Evolutionary conservation across 495 filamentous ascomycete genomes (phyloP).

Genomic region (Cercophora samala): DNA sequence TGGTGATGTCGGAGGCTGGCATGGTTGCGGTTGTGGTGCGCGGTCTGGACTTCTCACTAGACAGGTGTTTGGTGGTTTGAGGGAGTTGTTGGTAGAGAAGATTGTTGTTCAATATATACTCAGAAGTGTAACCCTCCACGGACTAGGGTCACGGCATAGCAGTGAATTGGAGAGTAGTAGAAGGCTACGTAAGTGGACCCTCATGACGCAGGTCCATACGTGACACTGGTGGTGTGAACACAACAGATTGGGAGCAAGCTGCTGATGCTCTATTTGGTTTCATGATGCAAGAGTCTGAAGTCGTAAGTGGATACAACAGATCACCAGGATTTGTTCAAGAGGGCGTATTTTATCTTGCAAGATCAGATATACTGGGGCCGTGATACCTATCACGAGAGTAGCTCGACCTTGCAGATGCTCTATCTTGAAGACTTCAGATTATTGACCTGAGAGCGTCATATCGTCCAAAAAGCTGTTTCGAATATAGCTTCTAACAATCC

Average conservation of each 20-base stretch:
- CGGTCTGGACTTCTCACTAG: neutral
- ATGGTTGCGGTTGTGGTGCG: neutral
- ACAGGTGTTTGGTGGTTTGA: neutral
- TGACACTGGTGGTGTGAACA: neutral
- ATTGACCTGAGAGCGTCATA: neutral
- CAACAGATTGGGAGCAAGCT: neutral
- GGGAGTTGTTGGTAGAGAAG: neutral
- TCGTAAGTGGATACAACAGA: too few species aligned
- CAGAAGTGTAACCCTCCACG: neutral
- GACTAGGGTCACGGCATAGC: neutral
- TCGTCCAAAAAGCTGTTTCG: neutral
- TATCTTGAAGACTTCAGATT: too few species aligned
- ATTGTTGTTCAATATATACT: neutral
- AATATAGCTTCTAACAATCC: neutral
- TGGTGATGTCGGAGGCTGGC: neutral
- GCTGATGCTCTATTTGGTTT: too few species aligned
- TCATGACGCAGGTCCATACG: neutral
- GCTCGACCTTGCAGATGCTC: too few species aligned
- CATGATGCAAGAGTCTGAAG: too few species aligned
- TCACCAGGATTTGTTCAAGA: too few species aligned
- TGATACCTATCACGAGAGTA: too few species aligned
- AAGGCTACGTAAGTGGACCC: neutral
- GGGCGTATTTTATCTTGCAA: too few species aligned
- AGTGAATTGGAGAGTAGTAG: neutral
- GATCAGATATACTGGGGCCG: too few species aligned